Evolutionary conservation across 2,329 filamentous ascomycete species (phyloP), one percentile per base, ranked within the genome.

Genomic region (Pseudodiploospora longispora): DNA sequence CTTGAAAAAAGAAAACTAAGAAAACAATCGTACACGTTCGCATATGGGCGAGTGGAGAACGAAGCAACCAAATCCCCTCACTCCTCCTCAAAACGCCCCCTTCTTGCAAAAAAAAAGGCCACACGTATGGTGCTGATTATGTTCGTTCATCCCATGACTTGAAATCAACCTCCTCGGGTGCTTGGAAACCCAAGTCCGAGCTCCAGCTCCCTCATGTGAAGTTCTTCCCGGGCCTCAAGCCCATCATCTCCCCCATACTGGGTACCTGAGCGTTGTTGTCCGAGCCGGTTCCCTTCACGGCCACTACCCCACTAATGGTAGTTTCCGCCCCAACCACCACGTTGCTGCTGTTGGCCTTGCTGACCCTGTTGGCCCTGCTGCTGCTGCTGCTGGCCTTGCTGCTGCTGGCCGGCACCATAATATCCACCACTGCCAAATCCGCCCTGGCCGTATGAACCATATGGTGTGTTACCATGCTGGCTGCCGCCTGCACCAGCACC

Each of bases 261-360:
- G 31, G 36, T 40, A 29, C 38, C 36, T 27, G 32, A 12, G 27
- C 46, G 49, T 33, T 46, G 38, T 40, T 28, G 43, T 34, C 48
- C 44, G 38, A 46, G 49, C 48, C 53, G 44, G 50, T 42, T 55
- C 47, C 50, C 53, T 41, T 57, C 56, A 51, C 56, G 55, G 54
- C 52, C 47, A 49, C 55, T 59, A 63, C 60, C 59, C 56, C 55
- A 55, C 61, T 71, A 70, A 53, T 75, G 68, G 68, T 80, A 80
- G 70, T 80, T 80, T 54, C 69, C 71, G 53, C 76, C 76, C 76
- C 76, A 80, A 56, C 76, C 75, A 51, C 74, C 70, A 49, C 71
- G 71, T 49, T 48, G 46, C 30, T 59, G 59, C 48, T 63, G 59
- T 38, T 66, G 64, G 46, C 70, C 63, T 42, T 58, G 54, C 47